Percentiles rank a stretch among this genome's conserved stretches.
phyloP scores from a whole-genome alignment of 129 eudicot species.

The Silybum marianum region DNA sequence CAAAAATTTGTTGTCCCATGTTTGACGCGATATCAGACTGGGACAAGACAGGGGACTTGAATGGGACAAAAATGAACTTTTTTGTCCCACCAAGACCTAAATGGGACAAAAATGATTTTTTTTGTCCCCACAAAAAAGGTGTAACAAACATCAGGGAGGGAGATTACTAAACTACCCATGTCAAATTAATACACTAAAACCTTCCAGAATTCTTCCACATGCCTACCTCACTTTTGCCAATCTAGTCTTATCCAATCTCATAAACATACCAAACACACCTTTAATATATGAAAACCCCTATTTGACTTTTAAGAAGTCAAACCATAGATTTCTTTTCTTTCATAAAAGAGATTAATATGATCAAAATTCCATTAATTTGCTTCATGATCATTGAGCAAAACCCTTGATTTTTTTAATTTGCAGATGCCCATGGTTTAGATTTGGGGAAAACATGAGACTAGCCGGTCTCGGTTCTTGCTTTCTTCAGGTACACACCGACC shows the following conservation, averaged over 20 bases:
- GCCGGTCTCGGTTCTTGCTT: constrained; percentile 92
- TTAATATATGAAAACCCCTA: too few species aligned
- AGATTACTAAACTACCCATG: neutral
- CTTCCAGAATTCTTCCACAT: neutral
- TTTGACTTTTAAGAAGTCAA: neutral
- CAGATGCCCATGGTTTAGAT: constrained; percentile 96
- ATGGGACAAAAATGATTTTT: too few species aligned
- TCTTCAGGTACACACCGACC: constrained; percentile 58
- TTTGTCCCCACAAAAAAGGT: too few species aligned
- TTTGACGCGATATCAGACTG: too few species aligned
- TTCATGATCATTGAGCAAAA: neutral
- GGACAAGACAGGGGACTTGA: neutral
- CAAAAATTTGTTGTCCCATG: neutral
- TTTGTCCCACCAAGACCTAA: too few species aligned
- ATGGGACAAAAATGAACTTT: too few species aligned
- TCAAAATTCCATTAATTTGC: neutral
- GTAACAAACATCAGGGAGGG: too few species aligned
- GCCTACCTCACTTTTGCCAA: neutral
- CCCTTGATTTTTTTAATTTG: constrained; percentile 23
- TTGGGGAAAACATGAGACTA: constrained; percentile 89
- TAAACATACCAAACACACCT: neutral
- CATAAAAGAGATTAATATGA: too few species aligned
- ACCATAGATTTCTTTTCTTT: neutral
- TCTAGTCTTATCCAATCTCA: neutral
- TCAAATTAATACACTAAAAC: neutral